Base-by-base conservation (phyloP, 352 stramenopile genomes). In the Phytophthora palmivora region DNA sequence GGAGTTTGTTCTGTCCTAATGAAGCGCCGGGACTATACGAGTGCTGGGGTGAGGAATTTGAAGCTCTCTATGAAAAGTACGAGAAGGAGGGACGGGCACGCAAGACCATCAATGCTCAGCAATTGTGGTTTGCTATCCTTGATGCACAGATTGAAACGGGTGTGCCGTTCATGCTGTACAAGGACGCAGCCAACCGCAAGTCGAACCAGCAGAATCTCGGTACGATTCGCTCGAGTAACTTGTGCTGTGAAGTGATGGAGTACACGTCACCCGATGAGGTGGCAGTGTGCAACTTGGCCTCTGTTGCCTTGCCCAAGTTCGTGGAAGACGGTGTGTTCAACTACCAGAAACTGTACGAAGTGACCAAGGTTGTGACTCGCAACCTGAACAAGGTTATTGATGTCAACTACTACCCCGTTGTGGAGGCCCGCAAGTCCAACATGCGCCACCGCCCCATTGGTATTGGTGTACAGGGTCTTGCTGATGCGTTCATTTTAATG, bases 351-450 rank as follows among this genome's bases (percentile, higher is more conserved):
- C 80, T 99, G n/a, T 92, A 95, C 61, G 67, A 93, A 33, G 89
- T 99, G 55, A 86, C 95, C 52, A 98, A 99, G 86, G 87, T 99
- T 28, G 92, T 99, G 19, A 99, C 97, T 2, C 79, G 77, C 21
- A 99, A 99, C 80, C 79, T 99, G 21, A 99, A 99, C 78, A 91
- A 97, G 66, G 97, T 99, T 39, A 99, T 99, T 69, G 97, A 99
- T 72, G 79, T 98, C 49, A 99, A 99, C 88, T 99, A 98, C 76
- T 99, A 99, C 80, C 98, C 98, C 7, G 96, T 98, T 39, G 67
- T 51, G 6, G 87, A 95, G 62, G 87, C 87, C 4, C 96, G 66
- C 50, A 80, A 79, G 42, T 98, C 87, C 70, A 99, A 99, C 88
- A 96, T 98, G 87, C 92, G 96, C 54, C 97, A 99, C 75, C 94